Evolutionary conservation across 805 yeast species (phyloP).

Genomic region (Lachancea sp.): DNA sequence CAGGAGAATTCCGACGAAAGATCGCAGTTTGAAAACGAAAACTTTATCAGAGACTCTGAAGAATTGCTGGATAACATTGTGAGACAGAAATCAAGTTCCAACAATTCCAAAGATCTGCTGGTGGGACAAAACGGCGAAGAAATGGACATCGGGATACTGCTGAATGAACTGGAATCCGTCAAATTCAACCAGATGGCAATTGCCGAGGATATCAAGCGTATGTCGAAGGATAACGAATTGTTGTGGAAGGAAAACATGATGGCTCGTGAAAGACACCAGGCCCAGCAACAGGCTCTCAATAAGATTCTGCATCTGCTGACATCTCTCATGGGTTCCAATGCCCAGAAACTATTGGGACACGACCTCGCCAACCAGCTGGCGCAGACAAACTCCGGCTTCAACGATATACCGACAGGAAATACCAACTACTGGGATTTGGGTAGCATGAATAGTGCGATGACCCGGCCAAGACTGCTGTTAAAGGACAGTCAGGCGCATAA

Average conservation of each 20-base stretch:
- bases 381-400: slow-evolving; percentile 4
- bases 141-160: slow-evolving; percentile 28
- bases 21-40: slow-evolving; percentile 83
- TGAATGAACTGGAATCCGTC: slow-evolving; percentile 68
- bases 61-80: slow-evolving; percentile 81
- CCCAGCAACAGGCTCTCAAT: slow-evolving; percentile 83
- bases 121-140: slow-evolving; percentile 16
- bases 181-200: slow-evolving; percentile 75
- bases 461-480: slow-evolving; percentile 15
- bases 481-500: slow-evolving; percentile 17
- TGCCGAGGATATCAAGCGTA: slow-evolving; percentile 75
- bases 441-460: neutral
- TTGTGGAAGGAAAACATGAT: slow-evolving; percentile 85
- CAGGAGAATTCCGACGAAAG: slow-evolving; percentile 61
- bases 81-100: slow-evolving; percentile 50
- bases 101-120: slow-evolving; percentile 13
- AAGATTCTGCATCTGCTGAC: slow-evolving; percentile 84
- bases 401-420: neutral
- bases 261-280: slow-evolving; percentile 77
- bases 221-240: slow-evolving; percentile 80
- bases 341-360: slow-evolving; percentile 9
- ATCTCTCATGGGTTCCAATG: slow-evolving; percentile 38
- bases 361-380: slow-evolving; percentile 12
- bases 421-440: slow-evolving; percentile 5
- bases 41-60: slow-evolving; percentile 69